Evolutionary conservation across 305 asterid genomes (phyloP).

Genomic region (Salvia sclarea): DNA sequence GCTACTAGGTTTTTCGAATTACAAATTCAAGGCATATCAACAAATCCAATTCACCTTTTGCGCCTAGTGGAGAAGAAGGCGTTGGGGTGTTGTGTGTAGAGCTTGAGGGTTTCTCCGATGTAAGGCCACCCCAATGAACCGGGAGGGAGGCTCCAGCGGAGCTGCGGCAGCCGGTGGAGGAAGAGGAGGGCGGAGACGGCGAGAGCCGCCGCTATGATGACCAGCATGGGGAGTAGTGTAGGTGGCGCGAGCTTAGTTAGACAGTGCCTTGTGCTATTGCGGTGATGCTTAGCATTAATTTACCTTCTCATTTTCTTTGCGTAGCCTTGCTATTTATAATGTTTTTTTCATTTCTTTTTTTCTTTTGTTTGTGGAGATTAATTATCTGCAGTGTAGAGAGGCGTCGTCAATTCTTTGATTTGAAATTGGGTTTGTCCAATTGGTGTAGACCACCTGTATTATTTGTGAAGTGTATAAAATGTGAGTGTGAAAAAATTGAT

Average conservation of each 20-base stretch:
- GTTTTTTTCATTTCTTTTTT: background rate
- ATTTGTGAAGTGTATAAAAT: constrained; percentile 29
- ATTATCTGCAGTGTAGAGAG: background rate
- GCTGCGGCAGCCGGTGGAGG: background rate
- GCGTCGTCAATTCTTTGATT: constrained; percentile 28
- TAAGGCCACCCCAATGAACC: constrained; percentile 86
- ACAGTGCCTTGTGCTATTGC: constrained; percentile 10
- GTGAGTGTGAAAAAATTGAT: background rate
- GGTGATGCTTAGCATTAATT: constrained; percentile 27
- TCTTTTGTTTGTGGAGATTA: background rate
- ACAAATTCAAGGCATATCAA: too few species aligned
- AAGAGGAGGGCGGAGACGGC: background rate
- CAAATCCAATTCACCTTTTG: constrained; percentile 50
- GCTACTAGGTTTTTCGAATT: too few species aligned
- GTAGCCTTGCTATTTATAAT: constrained; percentile 31
- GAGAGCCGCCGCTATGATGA: background rate
- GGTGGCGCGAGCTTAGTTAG: constrained; percentile 28
- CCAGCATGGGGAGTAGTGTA: too few species aligned
- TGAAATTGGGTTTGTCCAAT: constrained; percentile 31
- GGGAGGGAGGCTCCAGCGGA: constrained; percentile 47
- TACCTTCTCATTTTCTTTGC: background rate
- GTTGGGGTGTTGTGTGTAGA: constrained; percentile 64
- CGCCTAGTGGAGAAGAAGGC: constrained; percentile 55
- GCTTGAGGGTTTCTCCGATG: constrained; percentile 69
- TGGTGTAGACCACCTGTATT: constrained; percentile 38